These are phyloP conservation scores for Coemansia sp. DNA, from an alignment of 192 early-diverging fungal genomes.

Conservation along the genomic window DNA sequence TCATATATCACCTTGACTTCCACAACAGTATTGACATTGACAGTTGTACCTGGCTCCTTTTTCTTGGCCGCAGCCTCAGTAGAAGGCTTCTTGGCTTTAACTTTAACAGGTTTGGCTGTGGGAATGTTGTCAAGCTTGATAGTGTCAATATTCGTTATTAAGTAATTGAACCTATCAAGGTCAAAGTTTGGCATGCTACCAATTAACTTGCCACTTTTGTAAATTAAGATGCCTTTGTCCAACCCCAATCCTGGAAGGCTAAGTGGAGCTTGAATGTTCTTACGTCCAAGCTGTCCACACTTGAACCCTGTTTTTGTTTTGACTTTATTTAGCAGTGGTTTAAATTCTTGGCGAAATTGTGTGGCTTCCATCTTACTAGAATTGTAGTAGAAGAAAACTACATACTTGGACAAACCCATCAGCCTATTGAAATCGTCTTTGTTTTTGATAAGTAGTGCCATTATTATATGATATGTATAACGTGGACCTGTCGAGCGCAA, in stretches of 20 bases:
- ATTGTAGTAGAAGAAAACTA: conserved; percentile 8
- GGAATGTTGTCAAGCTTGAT: too few species aligned
- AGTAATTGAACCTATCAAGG: not conserved
- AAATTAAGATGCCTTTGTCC: conserved; percentile 8
- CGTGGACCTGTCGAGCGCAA: too few species aligned
- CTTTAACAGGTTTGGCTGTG: too few species aligned
- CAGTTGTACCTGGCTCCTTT: too few species aligned
- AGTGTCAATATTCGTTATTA: not conserved
- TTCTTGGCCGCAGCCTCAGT: too few species aligned
- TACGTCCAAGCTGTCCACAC: conserved; percentile 8
- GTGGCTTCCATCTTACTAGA: not conserved
- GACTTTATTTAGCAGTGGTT: not conserved
- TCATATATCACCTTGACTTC: too few species aligned
- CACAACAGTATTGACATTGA: too few species aligned
- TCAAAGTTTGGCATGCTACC: conserved; percentile 6
- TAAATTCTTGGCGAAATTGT: not conserved
- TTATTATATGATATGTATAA: too few species aligned
- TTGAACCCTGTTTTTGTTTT: not conserved
- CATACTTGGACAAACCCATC: not conserved
- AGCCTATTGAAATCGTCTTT: not conserved
- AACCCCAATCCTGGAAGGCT: too few species aligned
- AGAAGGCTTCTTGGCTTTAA: too few species aligned
- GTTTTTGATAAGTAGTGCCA: too few species aligned
- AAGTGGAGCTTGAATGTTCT: too few species aligned
- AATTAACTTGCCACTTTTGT: not conserved